Conservation (phyloP, 2,329 filamentous ascomycete species). For the Fusarium continuum region DNA sequence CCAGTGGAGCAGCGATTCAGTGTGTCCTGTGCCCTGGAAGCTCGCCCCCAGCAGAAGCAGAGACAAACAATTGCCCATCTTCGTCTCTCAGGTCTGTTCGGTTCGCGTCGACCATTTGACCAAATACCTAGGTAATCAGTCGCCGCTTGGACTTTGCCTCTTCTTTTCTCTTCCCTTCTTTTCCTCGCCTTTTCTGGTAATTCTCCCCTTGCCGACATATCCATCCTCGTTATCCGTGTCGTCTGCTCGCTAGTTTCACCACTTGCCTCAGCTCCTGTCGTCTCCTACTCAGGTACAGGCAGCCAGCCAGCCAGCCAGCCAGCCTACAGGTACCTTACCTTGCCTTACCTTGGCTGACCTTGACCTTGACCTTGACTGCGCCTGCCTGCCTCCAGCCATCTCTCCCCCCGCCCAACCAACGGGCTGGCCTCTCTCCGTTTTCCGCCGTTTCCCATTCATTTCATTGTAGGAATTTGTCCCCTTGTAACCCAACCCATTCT, state of each 20-base stretch:
- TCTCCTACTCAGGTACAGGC: too few species aligned
- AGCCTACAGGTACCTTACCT: neutral
- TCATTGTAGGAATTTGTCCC: slow-evolving; percentile 36
- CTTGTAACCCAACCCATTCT: slow-evolving; percentile 32
- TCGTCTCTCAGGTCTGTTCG: neutral
- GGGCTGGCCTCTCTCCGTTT: slow-evolving; percentile 16
- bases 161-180: neutral
- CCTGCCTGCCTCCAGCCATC: slow-evolving; percentile 20
- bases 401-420: slow-evolving; percentile 17
- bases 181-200: neutral
- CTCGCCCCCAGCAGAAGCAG: neutral
- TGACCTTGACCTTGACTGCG: neutral
- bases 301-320: too few species aligned
- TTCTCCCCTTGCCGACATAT: neutral
- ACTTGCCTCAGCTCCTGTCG: slow-evolving; percentile 18
- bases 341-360: neutral
- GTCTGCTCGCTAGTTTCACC: neutral
- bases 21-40: slow-evolving; percentile 16
- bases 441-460: slow-evolving; percentile 31
- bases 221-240: neutral
- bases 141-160: neutral
- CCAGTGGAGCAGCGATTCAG: slow-evolving; percentile 18
- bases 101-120: neutral
- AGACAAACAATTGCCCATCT: slow-evolving; percentile 3
- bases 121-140: slow-evolving; percentile 12